Evolutionary conservation across 2,329 filamentous ascomycete species (phyloP).

Genomic region (Aureobasidium sp.): DNA sequence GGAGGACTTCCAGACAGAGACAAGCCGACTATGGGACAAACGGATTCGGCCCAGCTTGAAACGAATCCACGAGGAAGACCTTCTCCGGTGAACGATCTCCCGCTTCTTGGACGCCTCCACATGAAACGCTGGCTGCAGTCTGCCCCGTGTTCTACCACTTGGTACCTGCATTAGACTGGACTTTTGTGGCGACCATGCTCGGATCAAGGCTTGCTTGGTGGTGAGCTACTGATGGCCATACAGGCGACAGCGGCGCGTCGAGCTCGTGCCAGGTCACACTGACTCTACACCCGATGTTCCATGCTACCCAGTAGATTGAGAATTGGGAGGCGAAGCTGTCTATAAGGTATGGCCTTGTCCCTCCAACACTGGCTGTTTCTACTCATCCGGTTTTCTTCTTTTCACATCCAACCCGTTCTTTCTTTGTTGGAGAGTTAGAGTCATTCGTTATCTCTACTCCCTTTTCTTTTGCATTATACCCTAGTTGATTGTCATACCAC

Average conservation of each 20-base stretch:
- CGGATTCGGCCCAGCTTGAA: constrained; percentile 6
- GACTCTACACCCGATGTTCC: background rate
- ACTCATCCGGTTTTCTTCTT: constrained; percentile 17
- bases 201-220: constrained; percentile 4
- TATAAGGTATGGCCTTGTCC: constrained; percentile 3
- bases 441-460: constrained; percentile 38
- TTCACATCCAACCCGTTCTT: constrained; percentile 17
- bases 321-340: background rate
- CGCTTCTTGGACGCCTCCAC: constrained; percentile 1
- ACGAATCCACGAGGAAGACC: constrained; percentile 6
- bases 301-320: background rate
- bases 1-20: constrained; percentile 5
- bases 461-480: constrained; percentile 13
- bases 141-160: constrained; percentile 5
- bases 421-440: constrained; percentile 28
- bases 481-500: constrained; percentile 18
- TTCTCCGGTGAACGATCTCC: constrained; percentile 5
- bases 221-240: constrained; percentile 1
- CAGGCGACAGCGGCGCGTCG: constrained; percentile 6
- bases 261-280: constrained; percentile 11
- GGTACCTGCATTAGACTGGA: constrained; percentile 11
- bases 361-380: constrained; percentile 15
- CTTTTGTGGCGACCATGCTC: constrained; percentile 3
- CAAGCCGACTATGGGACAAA: background rate
- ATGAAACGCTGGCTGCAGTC: constrained; percentile 11